phyloP scores from a whole-genome alignment of 148 eudicot genomes.

The Vaccinium darrowii region DNA sequence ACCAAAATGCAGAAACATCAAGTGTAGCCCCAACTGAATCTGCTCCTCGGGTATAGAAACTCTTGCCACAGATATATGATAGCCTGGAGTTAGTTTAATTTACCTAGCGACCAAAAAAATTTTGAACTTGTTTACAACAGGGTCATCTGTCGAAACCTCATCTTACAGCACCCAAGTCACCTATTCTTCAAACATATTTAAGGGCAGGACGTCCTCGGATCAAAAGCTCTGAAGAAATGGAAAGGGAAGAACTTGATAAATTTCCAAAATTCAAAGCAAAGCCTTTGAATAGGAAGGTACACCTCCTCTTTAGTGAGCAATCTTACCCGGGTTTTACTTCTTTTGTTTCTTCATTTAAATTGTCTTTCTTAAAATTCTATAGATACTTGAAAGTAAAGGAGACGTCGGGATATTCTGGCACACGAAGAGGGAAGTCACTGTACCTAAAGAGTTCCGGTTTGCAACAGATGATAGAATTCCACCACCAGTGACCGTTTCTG shows the following conservation, averaged over 20 bases:
- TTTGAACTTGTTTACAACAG: constrained; percentile 27
- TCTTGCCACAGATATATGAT: not conserved
- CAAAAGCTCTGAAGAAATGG: constrained; percentile 77
- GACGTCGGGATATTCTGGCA: constrained; percentile 71
- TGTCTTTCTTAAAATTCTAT: not conserved
- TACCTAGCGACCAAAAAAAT: too few species aligned
- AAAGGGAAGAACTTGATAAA: constrained; percentile 76
- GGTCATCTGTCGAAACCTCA: constrained; percentile 58
- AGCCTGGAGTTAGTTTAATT: too few species aligned
- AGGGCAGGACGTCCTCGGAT: constrained; percentile 78
- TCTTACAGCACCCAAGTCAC: constrained; percentile 79
- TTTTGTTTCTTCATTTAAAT: not conserved
- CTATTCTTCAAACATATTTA: constrained; percentile 74
- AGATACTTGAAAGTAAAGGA: constrained; percentile 97
- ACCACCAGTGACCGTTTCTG: constrained; percentile 53
- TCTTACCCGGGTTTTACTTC: not conserved
- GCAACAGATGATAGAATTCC: constrained; percentile 81
- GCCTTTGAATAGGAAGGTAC: constrained; percentile 87
- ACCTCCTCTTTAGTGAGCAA: not conserved
- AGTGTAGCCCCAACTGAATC: constrained; percentile 63
- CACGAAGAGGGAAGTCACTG: constrained; percentile 68
- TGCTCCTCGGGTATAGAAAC: constrained; percentile 36
- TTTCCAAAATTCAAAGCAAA: constrained; percentile 88
- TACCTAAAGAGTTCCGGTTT: constrained; percentile 88
- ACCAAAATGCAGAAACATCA: constrained; percentile 61